These are phyloP conservation scores for Gentiana macrophylla DNA, from an alignment of 257 asterid genomes.

Conservation along the genomic window DNA sequence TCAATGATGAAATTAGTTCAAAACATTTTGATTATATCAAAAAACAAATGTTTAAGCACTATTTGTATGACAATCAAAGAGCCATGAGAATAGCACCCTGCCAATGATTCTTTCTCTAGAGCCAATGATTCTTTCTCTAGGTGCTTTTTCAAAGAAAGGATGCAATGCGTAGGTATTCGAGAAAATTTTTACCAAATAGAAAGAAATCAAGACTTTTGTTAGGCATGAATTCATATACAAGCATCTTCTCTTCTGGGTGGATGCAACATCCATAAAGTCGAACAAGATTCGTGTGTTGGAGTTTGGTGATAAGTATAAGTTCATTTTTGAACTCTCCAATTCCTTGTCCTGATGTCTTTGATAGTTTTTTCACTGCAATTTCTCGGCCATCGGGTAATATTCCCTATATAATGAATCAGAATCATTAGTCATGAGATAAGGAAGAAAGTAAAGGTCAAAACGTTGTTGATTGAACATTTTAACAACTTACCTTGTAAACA, in stretches of 20 bases:
- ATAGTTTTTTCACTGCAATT: slow-evolving; percentile 55
- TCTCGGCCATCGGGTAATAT: slow-evolving; percentile 35
- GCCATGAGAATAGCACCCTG: too few relatives aligned
- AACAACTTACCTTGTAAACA: slow-evolving; percentile 34
- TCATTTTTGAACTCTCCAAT: slow-evolving; percentile 51
- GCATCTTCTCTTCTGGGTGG: slow-evolving; percentile 45
- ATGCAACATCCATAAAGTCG: slow-evolving; percentile 44
- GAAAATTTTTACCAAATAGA: slow-evolving; percentile 26
- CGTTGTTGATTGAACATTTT: neutral
- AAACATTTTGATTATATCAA: neutral
- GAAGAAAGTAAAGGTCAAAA: neutral
- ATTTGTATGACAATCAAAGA: too few relatives aligned
- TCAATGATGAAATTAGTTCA: neutral
- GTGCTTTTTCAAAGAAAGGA: too few relatives aligned
- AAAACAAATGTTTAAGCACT: too few relatives aligned
- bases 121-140: too few relatives aligned
- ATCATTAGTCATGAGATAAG: too few relatives aligned
- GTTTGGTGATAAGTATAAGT: slow-evolving; percentile 44
- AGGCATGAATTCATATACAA: slow-evolving; percentile 50
- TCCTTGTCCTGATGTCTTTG: slow-evolving; percentile 50
- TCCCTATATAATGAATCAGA: slow-evolving; percentile 25
- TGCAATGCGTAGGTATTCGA: neutral
- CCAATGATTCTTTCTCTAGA: too few relatives aligned
- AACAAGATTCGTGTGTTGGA: slow-evolving; percentile 61
- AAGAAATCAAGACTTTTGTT: slow-evolving; percentile 58